Conservation (phyloP, 257 asterid species). For the Rauvolfia tetraphylla region DNA sequence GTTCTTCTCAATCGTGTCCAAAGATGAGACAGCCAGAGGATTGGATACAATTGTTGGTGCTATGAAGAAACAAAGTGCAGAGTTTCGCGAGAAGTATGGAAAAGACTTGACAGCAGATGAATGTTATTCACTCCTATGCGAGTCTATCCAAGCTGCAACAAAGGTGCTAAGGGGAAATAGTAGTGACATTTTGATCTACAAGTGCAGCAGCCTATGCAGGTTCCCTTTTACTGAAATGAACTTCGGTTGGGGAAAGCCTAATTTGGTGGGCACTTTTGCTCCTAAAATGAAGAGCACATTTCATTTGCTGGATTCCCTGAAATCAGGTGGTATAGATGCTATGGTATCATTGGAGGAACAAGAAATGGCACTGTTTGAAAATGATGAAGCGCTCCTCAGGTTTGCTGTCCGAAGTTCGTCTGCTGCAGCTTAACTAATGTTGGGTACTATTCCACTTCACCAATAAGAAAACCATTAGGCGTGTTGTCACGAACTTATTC, state of each 20-base stretch:
- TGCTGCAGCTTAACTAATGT: not conserved
- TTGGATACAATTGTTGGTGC: not conserved
- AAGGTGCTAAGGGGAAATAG: not conserved
- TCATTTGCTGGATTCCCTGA: slow-evolving; percentile 1
- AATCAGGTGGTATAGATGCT: slow-evolving; percentile 13
- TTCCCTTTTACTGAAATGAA: not conserved
- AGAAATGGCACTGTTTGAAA: slow-evolving; percentile 15
- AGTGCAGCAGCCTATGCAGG: not conserved
- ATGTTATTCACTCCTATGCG: not conserved
- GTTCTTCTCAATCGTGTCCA: not conserved
- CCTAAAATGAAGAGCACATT: not conserved
- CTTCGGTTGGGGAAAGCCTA: slow-evolving; percentile 26
- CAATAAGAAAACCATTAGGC: no score
- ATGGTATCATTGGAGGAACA: slow-evolving; percentile 7
- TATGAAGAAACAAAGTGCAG: not conserved
- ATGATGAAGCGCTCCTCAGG: not conserved
- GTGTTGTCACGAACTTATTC: no score
- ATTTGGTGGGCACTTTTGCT: not conserved
- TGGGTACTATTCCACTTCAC: no score
- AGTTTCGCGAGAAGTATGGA: not conserved
- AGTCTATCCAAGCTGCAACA: not conserved
- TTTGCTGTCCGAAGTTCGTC: not conserved
- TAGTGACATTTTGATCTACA: not conserved
- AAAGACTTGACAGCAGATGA: not conserved
- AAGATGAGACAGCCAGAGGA: not conserved